A percentile compares a stretch with the other conserved stretches of the same genome.
These are phyloP conservation scores for Lophiotrema nucula DNA, from an alignment of 495 filamentous ascomycete genomes.

Conservation along the genomic window DNA sequence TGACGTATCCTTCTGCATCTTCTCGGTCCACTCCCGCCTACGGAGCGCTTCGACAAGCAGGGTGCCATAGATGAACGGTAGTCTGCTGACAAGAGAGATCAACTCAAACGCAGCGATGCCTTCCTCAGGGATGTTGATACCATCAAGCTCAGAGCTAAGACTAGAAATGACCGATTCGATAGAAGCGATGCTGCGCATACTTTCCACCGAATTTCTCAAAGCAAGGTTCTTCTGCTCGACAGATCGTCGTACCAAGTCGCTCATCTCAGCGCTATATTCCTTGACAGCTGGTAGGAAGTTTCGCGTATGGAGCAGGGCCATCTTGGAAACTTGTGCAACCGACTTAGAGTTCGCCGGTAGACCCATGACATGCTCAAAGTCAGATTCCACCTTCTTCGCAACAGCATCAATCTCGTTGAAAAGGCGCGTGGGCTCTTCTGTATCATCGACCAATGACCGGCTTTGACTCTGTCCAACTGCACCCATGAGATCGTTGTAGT, in stretches of 20 bases:
- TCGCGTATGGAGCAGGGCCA: slow-evolving; percentile 80
- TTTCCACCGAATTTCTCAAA: slow-evolving; percentile 57
- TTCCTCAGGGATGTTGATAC: slow-evolving; percentile 67
- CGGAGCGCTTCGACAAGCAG: slow-evolving; percentile 81
- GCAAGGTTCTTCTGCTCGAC: slow-evolving; percentile 61
- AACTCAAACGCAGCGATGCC: slow-evolving; percentile 71
- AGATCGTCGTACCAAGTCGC: slow-evolving; percentile 65
- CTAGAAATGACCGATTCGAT: slow-evolving; percentile 71
- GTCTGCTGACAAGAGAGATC: slow-evolving; percentile 68
- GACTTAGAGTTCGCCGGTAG: slow-evolving; percentile 69
- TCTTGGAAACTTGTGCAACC: slow-evolving; percentile 76
- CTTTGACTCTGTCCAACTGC: slow-evolving; percentile 41
- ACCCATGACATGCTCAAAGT: slow-evolving; percentile 74
- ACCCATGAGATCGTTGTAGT: slow-evolving; percentile 52
- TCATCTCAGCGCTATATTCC: slow-evolving; percentile 71
- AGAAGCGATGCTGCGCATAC: slow-evolving; percentile 76
- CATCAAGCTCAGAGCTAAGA: slow-evolving; percentile 66
- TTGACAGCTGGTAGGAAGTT: slow-evolving; percentile 79
- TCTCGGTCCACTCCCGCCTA: slow-evolving; percentile 85
- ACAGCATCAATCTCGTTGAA: slow-evolving; percentile 84
- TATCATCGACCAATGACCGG: slow-evolving; percentile 36
- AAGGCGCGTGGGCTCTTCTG: slow-evolving; percentile 54
- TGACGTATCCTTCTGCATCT: slow-evolving; percentile 78
- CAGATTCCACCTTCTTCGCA: slow-evolving; percentile 79
- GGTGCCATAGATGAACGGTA: slow-evolving; percentile 86